These are phyloP conservation scores for Mycosphaerelloides madeirae DNA, from an alignment of 2,329 filamentous ascomycete genomes.

Conservation along the genomic window DNA sequence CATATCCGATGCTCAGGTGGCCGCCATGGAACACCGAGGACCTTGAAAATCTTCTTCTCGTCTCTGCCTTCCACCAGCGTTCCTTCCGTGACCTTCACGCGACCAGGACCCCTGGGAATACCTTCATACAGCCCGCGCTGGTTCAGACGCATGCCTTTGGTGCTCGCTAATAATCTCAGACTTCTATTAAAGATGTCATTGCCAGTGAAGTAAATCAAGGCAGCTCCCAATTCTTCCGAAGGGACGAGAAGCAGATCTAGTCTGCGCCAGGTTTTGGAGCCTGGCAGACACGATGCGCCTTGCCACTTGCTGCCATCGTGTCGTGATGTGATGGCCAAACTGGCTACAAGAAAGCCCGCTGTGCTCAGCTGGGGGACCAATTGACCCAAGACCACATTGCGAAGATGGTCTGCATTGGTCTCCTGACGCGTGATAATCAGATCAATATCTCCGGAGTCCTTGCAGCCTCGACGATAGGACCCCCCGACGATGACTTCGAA, in stretches of 20 bases:
- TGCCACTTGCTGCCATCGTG: conserved; percentile 76
- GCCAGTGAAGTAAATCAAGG: conserved; percentile 90
- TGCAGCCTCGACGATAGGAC: conserved; percentile 76
- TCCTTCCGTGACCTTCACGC: conserved; percentile 62
- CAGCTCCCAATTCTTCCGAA: conserved; percentile 71
- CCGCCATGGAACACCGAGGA: conserved; percentile 79
- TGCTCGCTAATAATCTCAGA: conserved; percentile 71
- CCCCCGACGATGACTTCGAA: conserved; percentile 73
- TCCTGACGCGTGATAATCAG: conserved; percentile 69
- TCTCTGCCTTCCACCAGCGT: conserved; percentile 67
- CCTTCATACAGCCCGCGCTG: conserved; percentile 74
- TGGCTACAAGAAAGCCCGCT: conserved; percentile 62
- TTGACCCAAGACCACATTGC: conserved; percentile 55
- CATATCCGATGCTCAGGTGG: conserved; percentile 72
- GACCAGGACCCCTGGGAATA: conserved; percentile 56
- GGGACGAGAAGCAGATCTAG: conserved; percentile 85
- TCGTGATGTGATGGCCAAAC: conserved; percentile 54
- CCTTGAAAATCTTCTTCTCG: conserved; percentile 76
- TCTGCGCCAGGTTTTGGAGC: conserved; percentile 63
- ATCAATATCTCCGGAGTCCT: conserved; percentile 76
- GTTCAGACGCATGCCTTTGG: conserved; percentile 78
- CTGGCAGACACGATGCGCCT: conserved; percentile 70
- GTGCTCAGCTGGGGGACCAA: conserved; percentile 60
- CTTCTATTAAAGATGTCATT: conserved; percentile 94
- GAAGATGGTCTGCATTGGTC: conserved; percentile 55